phyloP scores from a whole-genome alignment of 352 stramenopile species.

The Pythium sp. region DNA sequence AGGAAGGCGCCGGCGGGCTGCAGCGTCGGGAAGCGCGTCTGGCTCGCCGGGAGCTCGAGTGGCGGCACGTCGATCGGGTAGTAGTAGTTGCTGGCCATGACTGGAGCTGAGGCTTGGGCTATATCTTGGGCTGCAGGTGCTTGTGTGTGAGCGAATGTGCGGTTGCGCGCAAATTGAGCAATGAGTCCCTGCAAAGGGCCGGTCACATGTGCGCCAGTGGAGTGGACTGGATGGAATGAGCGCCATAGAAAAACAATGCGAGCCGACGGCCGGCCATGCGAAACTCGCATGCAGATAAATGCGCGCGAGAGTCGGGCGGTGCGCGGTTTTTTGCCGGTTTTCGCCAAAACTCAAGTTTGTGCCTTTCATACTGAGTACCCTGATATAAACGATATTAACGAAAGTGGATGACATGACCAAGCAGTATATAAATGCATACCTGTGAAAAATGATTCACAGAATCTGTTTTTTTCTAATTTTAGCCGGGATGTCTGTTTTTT shows the following conservation, averaged over 20 bases:
- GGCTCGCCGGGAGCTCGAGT: constrained; percentile 11
- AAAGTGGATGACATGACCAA: not conserved
- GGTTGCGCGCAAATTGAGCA: constrained; percentile 14
- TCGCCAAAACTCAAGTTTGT: constrained; percentile 3
- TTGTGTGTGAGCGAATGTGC: not conserved
- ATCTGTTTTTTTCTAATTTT: constrained; percentile 4
- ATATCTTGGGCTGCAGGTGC: not conserved
- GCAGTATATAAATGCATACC: not conserved
- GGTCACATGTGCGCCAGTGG: constrained; percentile 1
- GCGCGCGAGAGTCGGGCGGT: not conserved
- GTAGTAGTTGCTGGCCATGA: constrained; percentile 9
- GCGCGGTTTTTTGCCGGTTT: not conserved
- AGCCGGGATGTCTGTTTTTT: not conserved
- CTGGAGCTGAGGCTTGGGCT: not conserved
- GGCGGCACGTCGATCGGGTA: constrained; percentile 16
- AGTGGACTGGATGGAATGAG: not conserved
- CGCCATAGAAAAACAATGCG: not conserved
- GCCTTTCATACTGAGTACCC: not conserved
- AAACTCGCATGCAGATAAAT: constrained; percentile 8
- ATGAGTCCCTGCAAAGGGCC: not conserved
- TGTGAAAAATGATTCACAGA: not conserved
- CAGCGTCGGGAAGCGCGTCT: constrained; percentile 16
- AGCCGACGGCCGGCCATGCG: not conserved
- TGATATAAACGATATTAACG: not conserved
- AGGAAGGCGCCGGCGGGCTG: constrained; percentile 22